These are phyloP conservation scores for Cladosporium sphaerospermum DNA, from an alignment of 2,329 filamentous ascomycete genomes.

Conservation along the genomic window DNA sequence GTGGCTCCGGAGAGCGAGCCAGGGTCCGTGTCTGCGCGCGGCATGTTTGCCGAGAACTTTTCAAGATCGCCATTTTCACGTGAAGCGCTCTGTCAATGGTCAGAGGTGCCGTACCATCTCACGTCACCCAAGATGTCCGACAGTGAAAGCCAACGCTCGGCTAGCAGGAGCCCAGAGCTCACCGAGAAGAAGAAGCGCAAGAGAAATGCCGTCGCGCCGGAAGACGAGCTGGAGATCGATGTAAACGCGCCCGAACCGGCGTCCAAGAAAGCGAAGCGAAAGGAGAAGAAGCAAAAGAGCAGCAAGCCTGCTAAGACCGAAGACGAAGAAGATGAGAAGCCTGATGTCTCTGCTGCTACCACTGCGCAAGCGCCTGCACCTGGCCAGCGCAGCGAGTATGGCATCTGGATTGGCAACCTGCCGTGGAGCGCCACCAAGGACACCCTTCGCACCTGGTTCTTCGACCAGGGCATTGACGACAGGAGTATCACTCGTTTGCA, in stretches of 20 bases:
- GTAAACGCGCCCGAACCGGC: slow-evolving; percentile 83
- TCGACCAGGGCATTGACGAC: slow-evolving; percentile 56
- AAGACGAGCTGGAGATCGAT: slow-evolving; percentile 75
- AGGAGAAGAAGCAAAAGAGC: slow-evolving; percentile 73
- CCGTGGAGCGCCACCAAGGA: slow-evolving; percentile 72
- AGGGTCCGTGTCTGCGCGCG: background rate
- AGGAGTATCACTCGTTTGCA: slow-evolving; percentile 78
- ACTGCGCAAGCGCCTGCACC: slow-evolving; percentile 27
- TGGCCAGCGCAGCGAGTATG: slow-evolving; percentile 64
- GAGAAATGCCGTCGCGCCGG: slow-evolving; percentile 39
- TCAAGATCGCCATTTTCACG: background rate
- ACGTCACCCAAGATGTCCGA: slow-evolving; percentile 6
- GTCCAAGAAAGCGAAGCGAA: slow-evolving; percentile 87
- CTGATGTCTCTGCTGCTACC: background rate
- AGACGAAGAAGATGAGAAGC: slow-evolving; percentile 14
- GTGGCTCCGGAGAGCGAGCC: background rate
- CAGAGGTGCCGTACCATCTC: too few relatives aligned
- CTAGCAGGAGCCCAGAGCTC: slow-evolving; percentile 4
- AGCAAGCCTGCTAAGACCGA: slow-evolving; percentile 18
- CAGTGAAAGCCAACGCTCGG: slow-evolving; percentile 4
- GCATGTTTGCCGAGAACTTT: background rate
- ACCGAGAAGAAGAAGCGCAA: slow-evolving; percentile 61
- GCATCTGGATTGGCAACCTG: slow-evolving; percentile 94
- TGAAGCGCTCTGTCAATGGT: background rate
- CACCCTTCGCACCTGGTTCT: slow-evolving; percentile 74